These are phyloP conservation scores for Talaromyces proteolyticus DNA, from an alignment of 495 filamentous ascomycete species.

Conservation along the genomic window DNA sequence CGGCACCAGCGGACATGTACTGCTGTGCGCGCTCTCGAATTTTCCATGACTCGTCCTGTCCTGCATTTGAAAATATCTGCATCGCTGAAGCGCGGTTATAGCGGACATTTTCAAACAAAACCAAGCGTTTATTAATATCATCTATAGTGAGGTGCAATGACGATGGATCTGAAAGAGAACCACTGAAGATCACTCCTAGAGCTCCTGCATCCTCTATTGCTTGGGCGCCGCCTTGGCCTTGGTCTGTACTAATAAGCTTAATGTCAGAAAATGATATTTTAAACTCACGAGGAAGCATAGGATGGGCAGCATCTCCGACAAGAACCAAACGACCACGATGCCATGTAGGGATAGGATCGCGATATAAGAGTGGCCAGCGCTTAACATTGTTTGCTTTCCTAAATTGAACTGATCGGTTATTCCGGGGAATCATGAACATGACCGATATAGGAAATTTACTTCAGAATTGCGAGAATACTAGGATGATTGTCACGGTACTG, in stretches of 20 bases:
- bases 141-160: constrained; percentile 9
- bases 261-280: neutral
- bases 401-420: neutral
- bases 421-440: neutral
- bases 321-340: constrained; percentile 24
- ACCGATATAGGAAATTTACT: neutral
- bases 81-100: constrained; percentile 24
- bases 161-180: no score
- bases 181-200: constrained; percentile 23
- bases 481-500: neutral
- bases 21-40: neutral
- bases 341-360: constrained; percentile 19
- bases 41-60: constrained; percentile 1
- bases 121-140: constrained; percentile 18
- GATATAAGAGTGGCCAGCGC: constrained; percentile 31
- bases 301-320: constrained; percentile 40
- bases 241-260: constrained; percentile 3
- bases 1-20: neutral
- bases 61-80: constrained; percentile 24
- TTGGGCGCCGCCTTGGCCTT: constrained; percentile 30
- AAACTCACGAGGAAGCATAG: constrained; percentile 16
- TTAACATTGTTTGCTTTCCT: constrained; percentile 27
- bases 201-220: constrained; percentile 36
- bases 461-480: neutral
- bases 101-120: constrained; percentile 28